Evolutionary conservation across 2,329 filamentous ascomycete genomes (phyloP), one percentile per base, ranked within the genome.

Genomic region (Drechslerella stenobrocha): DNA sequence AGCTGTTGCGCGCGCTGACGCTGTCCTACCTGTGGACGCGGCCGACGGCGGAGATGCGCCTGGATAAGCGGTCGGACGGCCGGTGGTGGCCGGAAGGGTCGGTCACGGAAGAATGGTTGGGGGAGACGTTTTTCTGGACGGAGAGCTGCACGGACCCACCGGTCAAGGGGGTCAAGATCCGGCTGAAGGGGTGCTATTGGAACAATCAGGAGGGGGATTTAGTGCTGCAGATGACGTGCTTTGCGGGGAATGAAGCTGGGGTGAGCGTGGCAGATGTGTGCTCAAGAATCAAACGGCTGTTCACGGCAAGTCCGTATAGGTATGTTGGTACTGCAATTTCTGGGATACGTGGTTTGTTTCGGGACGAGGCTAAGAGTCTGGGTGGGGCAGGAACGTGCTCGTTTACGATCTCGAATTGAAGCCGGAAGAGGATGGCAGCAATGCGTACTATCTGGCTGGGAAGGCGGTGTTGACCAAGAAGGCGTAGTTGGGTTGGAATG

Each of bases 151-250:
- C 63, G 6, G 63, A 67, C 24, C 63, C 63, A 42, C 63, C 63
- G 51, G 58, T 67, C 55, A 67, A 67, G 28, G 55, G 55, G 2
- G 55, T 67, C 9, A 67, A 67, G 45, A 67, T 67, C 11, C 34
- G 63, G 22, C 44, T 67, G 45, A 67, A 67, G 55, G 63, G 63
- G 20, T 60, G 63, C 15, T 67, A 67, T 55, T 67, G 63, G 63
- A 67, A 67, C 35, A 60, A 60, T 20, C 63, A 67, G 15, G 63
- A 67, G 24, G 63, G 63, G 23, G 63, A 67, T 44, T 35, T 67
- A 50, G 63, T 67, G 8, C 50, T 67, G 22, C 63, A 67, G 50
- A 67, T 67, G 63, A 67, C 63, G 15, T 67, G 63, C 50, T 67
- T 67, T 51, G 63, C 63, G 44, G 63, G 55, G 28, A 67, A 67